These are phyloP conservation scores for Peronospora tabacina DNA, from an alignment of 352 stramenopile genomes.

Conservation along the genomic window DNA sequence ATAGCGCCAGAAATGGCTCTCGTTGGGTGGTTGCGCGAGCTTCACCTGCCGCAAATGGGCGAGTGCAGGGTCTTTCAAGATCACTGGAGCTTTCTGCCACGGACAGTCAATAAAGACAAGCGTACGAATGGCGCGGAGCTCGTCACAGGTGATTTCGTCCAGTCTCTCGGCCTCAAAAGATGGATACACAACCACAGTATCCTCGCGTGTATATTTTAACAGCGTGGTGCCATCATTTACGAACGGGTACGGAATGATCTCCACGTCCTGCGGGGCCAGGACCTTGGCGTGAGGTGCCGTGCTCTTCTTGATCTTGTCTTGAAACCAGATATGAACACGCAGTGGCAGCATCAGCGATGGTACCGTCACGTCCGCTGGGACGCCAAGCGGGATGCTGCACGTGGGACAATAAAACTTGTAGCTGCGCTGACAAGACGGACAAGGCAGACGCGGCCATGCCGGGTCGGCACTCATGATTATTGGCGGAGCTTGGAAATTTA, in stretches of 20 bases:
- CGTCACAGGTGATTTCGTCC: slow-evolving; percentile 42
- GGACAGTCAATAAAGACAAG: slow-evolving; percentile 85
- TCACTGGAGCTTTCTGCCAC: slow-evolving; percentile 81
- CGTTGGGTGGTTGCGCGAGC: slow-evolving; percentile 56
- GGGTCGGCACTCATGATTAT: slow-evolving; percentile 11
- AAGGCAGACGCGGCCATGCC: slow-evolving; percentile 51
- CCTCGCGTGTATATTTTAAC: slow-evolving; percentile 49
- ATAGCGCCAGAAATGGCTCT: slow-evolving; percentile 87
- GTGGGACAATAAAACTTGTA: slow-evolving; percentile 85
- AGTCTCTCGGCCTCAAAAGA: slow-evolving; percentile 63
- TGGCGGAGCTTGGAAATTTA: neutral
- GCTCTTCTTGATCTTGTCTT: slow-evolving; percentile 87
- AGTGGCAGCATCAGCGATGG: slow-evolving; percentile 59
- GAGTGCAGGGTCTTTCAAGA: slow-evolving; percentile 52
- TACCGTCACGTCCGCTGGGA: slow-evolving; percentile 38
- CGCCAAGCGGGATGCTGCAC: slow-evolving; percentile 60
- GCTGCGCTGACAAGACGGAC: slow-evolving; percentile 60
- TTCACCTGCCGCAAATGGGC: slow-evolving; percentile 63
- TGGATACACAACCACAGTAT: slow-evolving; percentile 74
- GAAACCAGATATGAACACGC: slow-evolving; percentile 78
- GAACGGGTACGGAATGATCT: slow-evolving; percentile 53
- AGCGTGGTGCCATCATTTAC: slow-evolving; percentile 18
- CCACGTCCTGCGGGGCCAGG: slow-evolving; percentile 55
- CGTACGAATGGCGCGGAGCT: slow-evolving; percentile 49
- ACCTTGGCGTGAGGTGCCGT: slow-evolving; percentile 82